phyloP scores from a whole-genome alignment of 176 grass and related monocot genomes.

The Triticum urartu region DNA sequence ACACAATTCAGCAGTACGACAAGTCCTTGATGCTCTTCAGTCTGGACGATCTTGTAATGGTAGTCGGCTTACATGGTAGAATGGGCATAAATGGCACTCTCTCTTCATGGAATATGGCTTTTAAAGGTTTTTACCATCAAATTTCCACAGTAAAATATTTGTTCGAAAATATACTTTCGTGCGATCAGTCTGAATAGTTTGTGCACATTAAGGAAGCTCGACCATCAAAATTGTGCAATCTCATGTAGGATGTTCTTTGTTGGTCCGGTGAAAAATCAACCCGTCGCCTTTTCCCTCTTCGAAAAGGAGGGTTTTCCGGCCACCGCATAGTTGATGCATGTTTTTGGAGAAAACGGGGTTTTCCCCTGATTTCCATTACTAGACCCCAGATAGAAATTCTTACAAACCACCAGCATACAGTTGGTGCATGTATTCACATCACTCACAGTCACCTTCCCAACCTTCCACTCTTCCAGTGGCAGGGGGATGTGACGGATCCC shows the following conservation, averaged over 20 bases:
- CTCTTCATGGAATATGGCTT: not conserved
- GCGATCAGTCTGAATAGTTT: not conserved
- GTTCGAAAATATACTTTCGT: too few species aligned
- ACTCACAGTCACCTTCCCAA: not conserved
- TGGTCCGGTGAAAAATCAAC: not conserved
- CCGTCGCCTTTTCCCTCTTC: too few species aligned
- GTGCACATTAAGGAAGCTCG: not conserved
- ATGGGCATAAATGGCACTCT: not conserved
- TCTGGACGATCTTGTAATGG: conserved; percentile 23
- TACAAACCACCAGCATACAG: too few species aligned
- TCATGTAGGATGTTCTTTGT: not conserved
- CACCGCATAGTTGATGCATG: too few species aligned
- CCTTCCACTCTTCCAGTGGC: conserved; percentile 3
- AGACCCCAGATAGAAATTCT: too few species aligned
- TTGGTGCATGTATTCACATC: not conserved
- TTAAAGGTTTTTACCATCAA: not conserved
- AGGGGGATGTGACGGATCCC: not conserved
- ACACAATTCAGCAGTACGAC: conserved; percentile 26
- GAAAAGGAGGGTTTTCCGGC: too few species aligned
- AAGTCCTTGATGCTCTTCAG: conserved; percentile 11
- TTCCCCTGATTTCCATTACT: too few species aligned
- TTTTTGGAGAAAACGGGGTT: too few species aligned
- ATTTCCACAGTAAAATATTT: not conserved
- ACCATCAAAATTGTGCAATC: not conserved
- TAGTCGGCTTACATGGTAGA: not conserved